phyloP scores from a whole-genome alignment of 768 basidiomycete genomes.

The Stropharia rugosoannulata region DNA sequence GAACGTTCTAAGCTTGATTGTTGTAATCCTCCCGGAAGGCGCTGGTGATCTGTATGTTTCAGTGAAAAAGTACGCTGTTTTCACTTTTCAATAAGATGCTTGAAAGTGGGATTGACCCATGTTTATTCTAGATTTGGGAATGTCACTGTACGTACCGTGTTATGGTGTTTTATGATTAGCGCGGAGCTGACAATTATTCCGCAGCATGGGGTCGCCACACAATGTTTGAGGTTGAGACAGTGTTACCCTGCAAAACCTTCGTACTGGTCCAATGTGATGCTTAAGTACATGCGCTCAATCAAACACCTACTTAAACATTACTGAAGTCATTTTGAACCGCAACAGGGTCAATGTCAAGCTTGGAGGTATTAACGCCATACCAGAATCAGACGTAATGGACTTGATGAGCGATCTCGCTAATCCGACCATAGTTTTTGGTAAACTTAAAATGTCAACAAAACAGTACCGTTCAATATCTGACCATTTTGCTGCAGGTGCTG shows the following conservation, averaged over 20 bases:
- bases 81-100: too few relatives aligned
- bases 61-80: conserved; percentile 70
- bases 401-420: conserved; percentile 58
- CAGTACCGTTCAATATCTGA: conserved; percentile 18
- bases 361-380: conserved; percentile 78
- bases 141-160: conserved; percentile 16
- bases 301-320: neutral
- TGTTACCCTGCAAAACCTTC: conserved; percentile 66
- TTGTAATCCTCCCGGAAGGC: conserved; percentile 70
- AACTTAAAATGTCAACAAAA: neutral
- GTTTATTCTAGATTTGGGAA: conserved; percentile 60
- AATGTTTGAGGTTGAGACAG: conserved; percentile 69
- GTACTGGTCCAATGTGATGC: conserved; percentile 78
- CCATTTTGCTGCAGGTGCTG: conserved; percentile 50
- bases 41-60: conserved; percentile 73
- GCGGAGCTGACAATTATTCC: neutral
- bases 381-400: conserved; percentile 45
- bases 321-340: neutral
- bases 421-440: conserved; percentile 79
- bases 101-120: neutral
- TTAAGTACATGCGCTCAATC: conserved; percentile 54
- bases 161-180: neutral
- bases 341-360: conserved; percentile 81
- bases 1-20: conserved; percentile 52
- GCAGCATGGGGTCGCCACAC: conserved; percentile 76